These are phyloP conservation scores for Acanthamoeba royreba DNA, from an alignment of 208 protist species.

Conservation along the genomic window DNA sequence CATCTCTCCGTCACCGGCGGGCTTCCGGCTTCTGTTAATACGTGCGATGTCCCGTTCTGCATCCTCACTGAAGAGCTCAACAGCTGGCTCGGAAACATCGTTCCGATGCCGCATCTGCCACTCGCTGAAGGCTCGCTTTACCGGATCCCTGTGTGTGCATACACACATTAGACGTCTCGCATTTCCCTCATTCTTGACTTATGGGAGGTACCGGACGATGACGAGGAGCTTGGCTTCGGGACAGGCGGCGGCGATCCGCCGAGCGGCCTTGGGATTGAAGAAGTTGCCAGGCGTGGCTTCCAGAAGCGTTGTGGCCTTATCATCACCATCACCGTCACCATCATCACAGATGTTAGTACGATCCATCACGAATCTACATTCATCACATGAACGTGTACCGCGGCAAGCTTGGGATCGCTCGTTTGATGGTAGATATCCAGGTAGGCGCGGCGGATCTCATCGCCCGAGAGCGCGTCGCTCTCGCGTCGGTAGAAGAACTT, in stretches of 20 bases:
- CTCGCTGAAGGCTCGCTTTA: constrained; percentile 18
- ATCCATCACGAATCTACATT: neutral
- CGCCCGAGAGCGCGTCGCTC: neutral
- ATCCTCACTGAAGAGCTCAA: neutral
- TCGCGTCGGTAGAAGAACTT: constrained; percentile 8
- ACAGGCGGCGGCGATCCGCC: neutral
- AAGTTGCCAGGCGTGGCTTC: constrained; percentile 21
- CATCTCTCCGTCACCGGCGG: neutral
- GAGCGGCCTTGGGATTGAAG: constrained; percentile 11
- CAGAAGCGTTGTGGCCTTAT: neutral
- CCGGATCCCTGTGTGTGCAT: neutral
- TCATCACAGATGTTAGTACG: neutral
- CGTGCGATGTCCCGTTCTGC: neutral
- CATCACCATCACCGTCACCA: no score
- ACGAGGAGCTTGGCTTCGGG: constrained; percentile 25
- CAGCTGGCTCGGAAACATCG: neutral
- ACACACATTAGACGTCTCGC: neutral
- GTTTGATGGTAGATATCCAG: neutral
- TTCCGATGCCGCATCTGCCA: constrained; percentile 22
- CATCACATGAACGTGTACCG: neutral
- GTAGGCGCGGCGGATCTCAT: neutral
- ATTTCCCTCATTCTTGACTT: neutral
- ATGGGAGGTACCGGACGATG: constrained; percentile 40
- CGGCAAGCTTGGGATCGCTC: neutral
- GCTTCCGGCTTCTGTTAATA: neutral